A percentile compares a stretch with the other conserved stretches of the same genome.
Conservation (phyloP, 2,329 filamentous ascomycete species). For the Ilyonectria robusta region DNA sequence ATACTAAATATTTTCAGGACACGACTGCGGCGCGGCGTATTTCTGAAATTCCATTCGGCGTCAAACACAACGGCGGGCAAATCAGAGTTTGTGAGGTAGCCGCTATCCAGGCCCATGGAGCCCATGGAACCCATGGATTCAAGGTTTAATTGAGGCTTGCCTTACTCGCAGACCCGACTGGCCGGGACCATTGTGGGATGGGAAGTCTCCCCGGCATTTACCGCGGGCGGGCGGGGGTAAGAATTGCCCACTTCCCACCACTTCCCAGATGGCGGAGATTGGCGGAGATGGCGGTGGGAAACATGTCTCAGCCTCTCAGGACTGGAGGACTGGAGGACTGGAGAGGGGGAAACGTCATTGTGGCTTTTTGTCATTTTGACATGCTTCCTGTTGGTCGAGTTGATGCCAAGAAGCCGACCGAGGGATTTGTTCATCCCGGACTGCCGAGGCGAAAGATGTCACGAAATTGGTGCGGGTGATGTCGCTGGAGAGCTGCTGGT, state of each 20-base stretch:
- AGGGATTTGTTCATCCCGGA: no score
- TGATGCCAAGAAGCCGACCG: neutral
- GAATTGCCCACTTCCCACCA: neutral
- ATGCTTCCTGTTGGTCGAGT: neutral
- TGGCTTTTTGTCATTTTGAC: neutral
- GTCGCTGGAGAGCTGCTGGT: no score
- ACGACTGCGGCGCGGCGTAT: neutral
- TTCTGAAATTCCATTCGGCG: slow-evolving; percentile 13
- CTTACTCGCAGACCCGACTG: slow-evolving; percentile 11
- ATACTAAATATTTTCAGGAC: slow-evolving; percentile 5
- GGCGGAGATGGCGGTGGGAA: no score
- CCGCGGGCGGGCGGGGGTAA: neutral
- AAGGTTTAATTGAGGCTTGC: slow-evolving; percentile 19
- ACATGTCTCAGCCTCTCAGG: no score
- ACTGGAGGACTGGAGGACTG: neutral
- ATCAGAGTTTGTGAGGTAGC: slow-evolving; percentile 14
- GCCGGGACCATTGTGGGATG: slow-evolving; percentile 10
- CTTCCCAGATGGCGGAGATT: no score
- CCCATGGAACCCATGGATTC: slow-evolving; percentile 12
- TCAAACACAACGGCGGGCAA: slow-evolving; percentile 24
- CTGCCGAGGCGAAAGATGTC: no score
- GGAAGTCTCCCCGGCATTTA: neutral
- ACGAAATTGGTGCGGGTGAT: no score
- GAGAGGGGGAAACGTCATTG: neutral
- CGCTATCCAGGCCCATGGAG: slow-evolving; percentile 8